Evolutionary conservation across 2,329 filamentous ascomycete species (phyloP).

Genomic region (Aspergillus alliaceus): DNA sequence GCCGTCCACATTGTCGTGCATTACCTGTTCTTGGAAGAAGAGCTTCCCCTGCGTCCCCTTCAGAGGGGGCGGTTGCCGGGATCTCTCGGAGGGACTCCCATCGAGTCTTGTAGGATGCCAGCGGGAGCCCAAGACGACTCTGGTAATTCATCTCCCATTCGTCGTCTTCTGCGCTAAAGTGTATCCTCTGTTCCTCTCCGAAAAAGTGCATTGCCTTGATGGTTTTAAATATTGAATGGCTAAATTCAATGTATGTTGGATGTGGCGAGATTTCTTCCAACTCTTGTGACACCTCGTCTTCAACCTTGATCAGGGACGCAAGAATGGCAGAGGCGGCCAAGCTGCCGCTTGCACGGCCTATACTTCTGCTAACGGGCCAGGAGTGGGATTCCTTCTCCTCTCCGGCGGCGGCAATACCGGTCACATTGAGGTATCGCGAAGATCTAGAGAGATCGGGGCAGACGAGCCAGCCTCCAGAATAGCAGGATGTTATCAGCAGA

Average conservation of each 20-base stretch:
- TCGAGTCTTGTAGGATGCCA: constrained; percentile 12
- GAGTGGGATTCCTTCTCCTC: constrained; percentile 1
- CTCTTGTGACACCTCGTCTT: neutral
- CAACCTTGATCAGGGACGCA: constrained; percentile 2
- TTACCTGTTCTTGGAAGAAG: neutral
- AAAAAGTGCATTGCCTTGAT: constrained; percentile 7
- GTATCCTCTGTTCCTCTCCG: constrained; percentile 9
- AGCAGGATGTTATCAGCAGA: constrained; percentile 8
- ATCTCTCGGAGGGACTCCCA: constrained; percentile 10
- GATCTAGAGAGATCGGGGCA: neutral
- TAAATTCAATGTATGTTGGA: constrained; percentile 9
- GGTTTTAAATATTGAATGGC: constrained; percentile 8
- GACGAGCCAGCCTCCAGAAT: constrained; percentile 11
- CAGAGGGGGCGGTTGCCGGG: neutral
- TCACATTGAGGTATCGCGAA: constrained; percentile 6
- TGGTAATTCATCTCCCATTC: constrained; percentile 15
- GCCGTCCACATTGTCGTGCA: neutral
- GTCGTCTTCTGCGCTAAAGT: constrained; percentile 19
- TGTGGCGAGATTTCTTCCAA: constrained; percentile 3
- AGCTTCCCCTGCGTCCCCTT: neutral
- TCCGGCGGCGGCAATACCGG: constrained; percentile 9
- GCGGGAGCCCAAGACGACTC: constrained; percentile 11
- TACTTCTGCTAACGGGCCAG: constrained; percentile 9
- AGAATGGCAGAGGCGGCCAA: constrained; percentile 14
- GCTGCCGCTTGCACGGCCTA: constrained; percentile 11